These are phyloP conservation scores for Fistulifera solaris DNA, from an alignment of 108 stramenopile species.

Conservation along the genomic window DNA sequence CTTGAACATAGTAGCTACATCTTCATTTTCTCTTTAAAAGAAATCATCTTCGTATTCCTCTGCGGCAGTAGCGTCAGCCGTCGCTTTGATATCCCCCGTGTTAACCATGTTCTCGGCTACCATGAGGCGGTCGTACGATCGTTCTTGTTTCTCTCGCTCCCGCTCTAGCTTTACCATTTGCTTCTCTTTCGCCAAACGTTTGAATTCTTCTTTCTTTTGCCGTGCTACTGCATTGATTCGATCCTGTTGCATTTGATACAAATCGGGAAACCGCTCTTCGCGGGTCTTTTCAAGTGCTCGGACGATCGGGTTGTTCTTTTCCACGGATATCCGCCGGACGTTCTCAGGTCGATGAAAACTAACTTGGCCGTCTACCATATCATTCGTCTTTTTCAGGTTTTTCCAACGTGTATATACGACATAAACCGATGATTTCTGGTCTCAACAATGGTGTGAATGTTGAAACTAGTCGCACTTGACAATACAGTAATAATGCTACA, in stretches of 20 bases:
- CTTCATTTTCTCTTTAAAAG: constrained; percentile 22
- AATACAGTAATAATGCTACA: too few relatives aligned
- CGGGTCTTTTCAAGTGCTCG: constrained; percentile 66
- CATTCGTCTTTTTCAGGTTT: constrained; percentile 66
- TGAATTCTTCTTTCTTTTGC: constrained; percentile 56
- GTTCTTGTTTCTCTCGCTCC: constrained; percentile 40
- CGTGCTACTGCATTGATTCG: constrained; percentile 48
- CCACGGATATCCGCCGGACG: constrained; percentile 54
- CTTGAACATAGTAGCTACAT: too few relatives aligned
- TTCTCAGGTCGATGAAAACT: constrained; percentile 76
- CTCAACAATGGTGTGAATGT: constrained; percentile 1
- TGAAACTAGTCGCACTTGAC: neutral
- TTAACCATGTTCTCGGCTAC: constrained; percentile 47
- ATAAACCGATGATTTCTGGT: constrained; percentile 41
- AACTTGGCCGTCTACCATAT: constrained; percentile 76
- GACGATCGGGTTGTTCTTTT: constrained; percentile 69
- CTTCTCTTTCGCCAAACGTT: constrained; percentile 42
- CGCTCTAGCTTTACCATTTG: constrained; percentile 30
- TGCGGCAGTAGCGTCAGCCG: constrained; percentile 70
- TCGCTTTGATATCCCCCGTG: constrained; percentile 49
- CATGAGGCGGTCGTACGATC: constrained; percentile 75
- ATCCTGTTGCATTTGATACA: constrained; percentile 50
- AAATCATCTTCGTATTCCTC: constrained; percentile 79
- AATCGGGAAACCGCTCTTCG: constrained; percentile 48
- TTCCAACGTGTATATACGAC: constrained; percentile 84